Base-by-base conservation (phyloP, 805 yeast genomes). In the Saccharomyces jurei region DNA sequence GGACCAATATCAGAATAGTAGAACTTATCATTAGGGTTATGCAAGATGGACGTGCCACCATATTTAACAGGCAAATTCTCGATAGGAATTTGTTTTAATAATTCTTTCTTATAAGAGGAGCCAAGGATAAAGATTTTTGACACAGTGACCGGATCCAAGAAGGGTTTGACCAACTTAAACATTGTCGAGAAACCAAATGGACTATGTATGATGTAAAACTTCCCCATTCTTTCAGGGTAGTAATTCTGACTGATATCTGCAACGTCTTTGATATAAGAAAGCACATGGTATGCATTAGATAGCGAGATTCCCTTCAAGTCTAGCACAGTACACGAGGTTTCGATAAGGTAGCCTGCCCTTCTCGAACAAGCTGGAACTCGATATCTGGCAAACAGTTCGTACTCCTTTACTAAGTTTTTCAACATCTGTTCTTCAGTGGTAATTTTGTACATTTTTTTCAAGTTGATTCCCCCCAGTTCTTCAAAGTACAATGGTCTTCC, bases 161-260 rank as follows among this genome's bases (percentile, higher is more conserved):
- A 91, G 54, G 96, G 92, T 76, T 90, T 90, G 77, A 94, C 88
- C 53, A 91, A 68, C 70, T 83, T 82, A 81, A 92, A 94, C 46
- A 95, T 97, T 41, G 97, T 85, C 41, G 96, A 82, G 74, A 94
- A 94, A 1, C 99, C 99, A 69, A 90, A 94, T 59, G 99, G 99
- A 1, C 98, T 96, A 68, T 94, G 94, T 74, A 94, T 89, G 64
- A 91, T 76, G 74, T 90, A 92, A 70, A 92, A 94, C 73, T 88
- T 90, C 67, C 99, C 99, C 99, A 94, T 94, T 74, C 98, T 86
- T 78, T 94, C 99, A n/a, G 99, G 99, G 71, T 94, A 94, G 74
- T 88, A 92, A 75, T 94, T 89, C 77, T 94, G 99, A 56, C 98
- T 97, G 65, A 94, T 89, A 65, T 81, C 76, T 10, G 97, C 88